Evolutionary conservation across 176 grass and related monocot genomes (phyloP).

Genomic region (Elymus sibiricus): DNA sequence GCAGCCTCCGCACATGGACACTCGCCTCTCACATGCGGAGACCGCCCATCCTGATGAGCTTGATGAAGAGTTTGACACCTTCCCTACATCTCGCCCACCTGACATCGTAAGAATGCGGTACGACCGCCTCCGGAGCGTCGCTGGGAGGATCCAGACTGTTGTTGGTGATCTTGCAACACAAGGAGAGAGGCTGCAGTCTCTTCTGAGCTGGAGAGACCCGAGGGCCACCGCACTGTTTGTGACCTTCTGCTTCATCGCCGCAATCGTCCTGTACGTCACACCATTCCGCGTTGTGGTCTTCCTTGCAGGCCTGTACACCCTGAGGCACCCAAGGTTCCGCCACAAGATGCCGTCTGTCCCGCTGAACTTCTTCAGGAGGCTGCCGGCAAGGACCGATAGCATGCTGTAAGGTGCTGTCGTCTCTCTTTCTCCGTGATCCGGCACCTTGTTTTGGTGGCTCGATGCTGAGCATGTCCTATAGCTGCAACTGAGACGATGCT

Average conservation of each 20-base stretch:
- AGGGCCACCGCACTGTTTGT: conserved; percentile 55
- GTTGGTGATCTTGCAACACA: conserved; percentile 66
- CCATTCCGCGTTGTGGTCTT: conserved; percentile 58
- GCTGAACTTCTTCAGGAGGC: conserved; percentile 67
- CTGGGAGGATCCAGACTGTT: conserved; percentile 58
- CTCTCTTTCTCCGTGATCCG: not conserved
- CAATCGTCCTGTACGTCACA: conserved; percentile 58
- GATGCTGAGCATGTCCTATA: not conserved
- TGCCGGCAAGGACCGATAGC: conserved; percentile 64
- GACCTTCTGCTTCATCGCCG: conserved; percentile 51
- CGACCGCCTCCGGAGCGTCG: conserved; percentile 54
- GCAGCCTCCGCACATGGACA: conserved; percentile 68
- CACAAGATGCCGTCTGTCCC: conserved; percentile 62
- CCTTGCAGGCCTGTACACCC: conserved; percentile 46
- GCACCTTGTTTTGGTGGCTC: not conserved
- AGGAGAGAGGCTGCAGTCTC: conserved; percentile 58
- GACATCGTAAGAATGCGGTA: conserved; percentile 57
- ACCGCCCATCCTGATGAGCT: conserved; percentile 58
- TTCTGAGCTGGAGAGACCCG: conserved; percentile 67
- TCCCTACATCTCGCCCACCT: conserved; percentile 46
- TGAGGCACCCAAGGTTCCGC: conserved; percentile 70
- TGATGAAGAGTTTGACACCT: conserved; percentile 65
- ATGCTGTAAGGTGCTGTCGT: conserved; percentile 30
- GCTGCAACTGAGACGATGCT: not conserved
- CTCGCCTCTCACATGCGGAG: conserved; percentile 59